Conservation (phyloP, 2,329 filamentous ascomycete genomes). For the Aspergillus pseudonomiae region DNA sequence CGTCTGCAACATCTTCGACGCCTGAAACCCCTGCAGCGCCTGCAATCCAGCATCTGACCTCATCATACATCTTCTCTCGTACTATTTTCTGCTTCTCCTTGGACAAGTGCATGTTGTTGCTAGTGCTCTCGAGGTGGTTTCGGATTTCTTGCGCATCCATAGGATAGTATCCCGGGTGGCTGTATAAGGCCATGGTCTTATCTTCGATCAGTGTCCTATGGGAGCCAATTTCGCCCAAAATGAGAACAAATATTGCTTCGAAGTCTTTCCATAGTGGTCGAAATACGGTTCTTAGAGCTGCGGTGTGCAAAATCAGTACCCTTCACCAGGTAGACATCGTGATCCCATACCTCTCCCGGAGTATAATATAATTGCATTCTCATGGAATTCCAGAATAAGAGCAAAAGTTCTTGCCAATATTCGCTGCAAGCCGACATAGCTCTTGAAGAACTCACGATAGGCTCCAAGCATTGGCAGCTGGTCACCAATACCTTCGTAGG, state of each 20-base stretch:
- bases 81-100: not conserved
- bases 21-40: not conserved
- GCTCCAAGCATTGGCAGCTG: not conserved
- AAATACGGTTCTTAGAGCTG: not conserved
- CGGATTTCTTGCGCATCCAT: not conserved
- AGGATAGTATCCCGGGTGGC: not conserved
- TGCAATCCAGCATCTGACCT: not conserved
- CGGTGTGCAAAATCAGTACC: not conserved
- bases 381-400: not conserved
- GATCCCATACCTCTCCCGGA: not conserved
- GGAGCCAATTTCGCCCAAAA: not conserved
- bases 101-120: not conserved
- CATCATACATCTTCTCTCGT: not conserved
- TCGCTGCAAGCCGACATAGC: not conserved
- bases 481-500: not conserved
- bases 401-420: not conserved
- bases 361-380: not conserved
- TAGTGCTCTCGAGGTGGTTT: not conserved
- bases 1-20: not conserved
- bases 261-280: not conserved
- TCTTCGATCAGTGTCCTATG: not conserved
- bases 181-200: not conserved
- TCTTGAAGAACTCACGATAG: not conserved
- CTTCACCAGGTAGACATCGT: not conserved
- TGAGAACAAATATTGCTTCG: not conserved